Evolutionary conservation across 176 grass and related monocot genomes (phyloP).

Genomic region (Hyparrhenia diplandra): DNA sequence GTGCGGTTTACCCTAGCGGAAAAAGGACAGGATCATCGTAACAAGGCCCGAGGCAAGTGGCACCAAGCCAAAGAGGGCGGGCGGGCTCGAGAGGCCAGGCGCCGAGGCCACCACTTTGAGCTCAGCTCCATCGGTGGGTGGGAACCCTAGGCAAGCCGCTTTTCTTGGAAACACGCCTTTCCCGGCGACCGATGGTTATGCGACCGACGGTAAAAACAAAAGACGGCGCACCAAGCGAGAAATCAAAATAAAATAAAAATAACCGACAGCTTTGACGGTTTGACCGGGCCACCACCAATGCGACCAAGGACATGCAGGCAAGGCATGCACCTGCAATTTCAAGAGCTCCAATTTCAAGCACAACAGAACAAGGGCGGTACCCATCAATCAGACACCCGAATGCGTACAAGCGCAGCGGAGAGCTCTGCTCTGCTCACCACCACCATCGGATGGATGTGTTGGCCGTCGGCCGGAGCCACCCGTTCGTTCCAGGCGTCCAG

Average conservation of each 20-base stretch:
- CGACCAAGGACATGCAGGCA: background rate
- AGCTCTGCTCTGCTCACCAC: background rate
- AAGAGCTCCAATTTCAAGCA: background rate
- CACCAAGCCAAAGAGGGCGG: too few relatives aligned
- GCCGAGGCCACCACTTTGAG: background rate
- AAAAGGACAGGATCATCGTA: conserved; percentile 33
- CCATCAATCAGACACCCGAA: background rate
- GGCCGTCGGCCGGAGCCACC: background rate
- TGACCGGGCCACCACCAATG: conserved; percentile 25
- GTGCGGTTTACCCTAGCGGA: too few relatives aligned
- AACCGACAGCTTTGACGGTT: conserved; percentile 12
- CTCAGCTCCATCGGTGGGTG: background rate
- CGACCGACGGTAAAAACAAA: background rate
- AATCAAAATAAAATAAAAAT: background rate
- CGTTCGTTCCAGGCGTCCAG: background rate
- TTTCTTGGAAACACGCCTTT: conserved; percentile 58
- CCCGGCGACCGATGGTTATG: conserved; percentile 8
- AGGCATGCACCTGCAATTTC: too few relatives aligned
- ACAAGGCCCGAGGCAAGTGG: conserved; percentile 13
- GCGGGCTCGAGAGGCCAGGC: background rate
- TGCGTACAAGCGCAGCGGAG: background rate
- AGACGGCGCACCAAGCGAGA: background rate
- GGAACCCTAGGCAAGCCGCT: conserved; percentile 43
- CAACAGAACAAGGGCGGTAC: background rate
- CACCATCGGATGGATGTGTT: background rate